These are phyloP conservation scores for Claviceps purpurea DNA, from an alignment of 2,329 filamentous ascomycete genomes.

Conservation along the genomic window DNA sequence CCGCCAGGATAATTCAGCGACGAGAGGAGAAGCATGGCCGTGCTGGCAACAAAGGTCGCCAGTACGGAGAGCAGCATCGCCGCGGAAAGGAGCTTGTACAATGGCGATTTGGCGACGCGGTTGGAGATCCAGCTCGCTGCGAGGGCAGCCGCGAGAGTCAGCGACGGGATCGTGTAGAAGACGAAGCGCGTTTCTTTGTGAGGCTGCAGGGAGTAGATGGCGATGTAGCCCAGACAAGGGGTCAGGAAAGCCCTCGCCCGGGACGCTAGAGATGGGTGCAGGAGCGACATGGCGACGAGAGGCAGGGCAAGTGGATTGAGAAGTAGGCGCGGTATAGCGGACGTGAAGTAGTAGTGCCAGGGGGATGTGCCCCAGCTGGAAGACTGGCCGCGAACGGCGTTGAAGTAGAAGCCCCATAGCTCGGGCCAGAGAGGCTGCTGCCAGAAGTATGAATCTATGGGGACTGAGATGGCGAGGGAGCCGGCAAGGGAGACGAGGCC, in stretches of 20 bases:
- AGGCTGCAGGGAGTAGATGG: slow-evolving; percentile 73
- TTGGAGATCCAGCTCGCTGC: slow-evolving; percentile 58
- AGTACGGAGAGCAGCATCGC: slow-evolving; percentile 46
- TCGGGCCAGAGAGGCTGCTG: slow-evolving; percentile 81
- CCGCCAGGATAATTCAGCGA: slow-evolving; percentile 91
- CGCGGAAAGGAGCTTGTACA: slow-evolving; percentile 42
- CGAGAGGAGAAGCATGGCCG: slow-evolving; percentile 60
- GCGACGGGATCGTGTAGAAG: slow-evolving; percentile 68
- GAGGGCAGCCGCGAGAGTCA: slow-evolving; percentile 66
- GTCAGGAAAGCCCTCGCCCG: slow-evolving; percentile 38
- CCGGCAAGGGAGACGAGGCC: slow-evolving; percentile 52
- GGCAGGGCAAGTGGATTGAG: slow-evolving; percentile 60
- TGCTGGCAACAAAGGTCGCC: slow-evolving; percentile 45
- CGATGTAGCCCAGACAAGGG: slow-evolving; percentile 60
- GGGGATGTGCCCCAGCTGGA: slow-evolving; percentile 79
- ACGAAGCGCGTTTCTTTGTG: slow-evolving; percentile 97
- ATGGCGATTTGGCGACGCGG: slow-evolving; percentile 46
- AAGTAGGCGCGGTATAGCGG: slow-evolving; percentile 68
- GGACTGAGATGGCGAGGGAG: slow-evolving; percentile 56
- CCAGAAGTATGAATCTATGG: slow-evolving; percentile 90
- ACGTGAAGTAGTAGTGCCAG: slow-evolving; percentile 76
- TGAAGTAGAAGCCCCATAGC: slow-evolving; percentile 78
- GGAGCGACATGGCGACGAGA: slow-evolving; percentile 40
- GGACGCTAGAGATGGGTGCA: slow-evolving; percentile 29
- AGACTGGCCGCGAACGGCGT: slow-evolving; percentile 71